A percentile compares a stretch with the other conserved stretches of the same genome.
Evolutionary conservation across 2,329 filamentous ascomycete genomes (phyloP).

Genomic region (Lasiodiplodia gonubiensis): DNA sequence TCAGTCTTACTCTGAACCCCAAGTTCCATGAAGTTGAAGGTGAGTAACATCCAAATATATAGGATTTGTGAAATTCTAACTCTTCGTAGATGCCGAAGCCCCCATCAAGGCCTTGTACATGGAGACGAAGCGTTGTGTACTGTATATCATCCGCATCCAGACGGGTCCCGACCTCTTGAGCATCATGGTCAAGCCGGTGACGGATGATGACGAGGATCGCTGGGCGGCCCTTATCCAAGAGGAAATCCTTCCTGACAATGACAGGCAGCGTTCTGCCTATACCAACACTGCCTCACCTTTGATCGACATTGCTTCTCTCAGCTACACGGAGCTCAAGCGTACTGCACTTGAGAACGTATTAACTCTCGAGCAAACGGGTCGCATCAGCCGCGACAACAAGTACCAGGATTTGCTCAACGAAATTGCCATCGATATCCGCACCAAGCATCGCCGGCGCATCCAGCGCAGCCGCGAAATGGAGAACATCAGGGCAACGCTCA

Average conservation of each 20-base stretch:
- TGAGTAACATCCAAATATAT: constrained; percentile 39
- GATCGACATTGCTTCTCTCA: constrained; percentile 86
- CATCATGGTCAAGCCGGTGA: constrained; percentile 89
- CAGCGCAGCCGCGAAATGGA: constrained; percentile 92
- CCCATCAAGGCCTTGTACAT: constrained; percentile 93
- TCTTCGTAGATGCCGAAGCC: constrained; percentile 76
- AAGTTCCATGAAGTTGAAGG: constrained; percentile 85
- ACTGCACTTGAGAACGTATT: constrained; percentile 94
- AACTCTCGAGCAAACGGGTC: constrained; percentile 81
- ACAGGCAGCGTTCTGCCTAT: constrained; percentile 80
- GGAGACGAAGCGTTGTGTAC: constrained; percentile 95
- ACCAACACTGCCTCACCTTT: constrained; percentile 59
- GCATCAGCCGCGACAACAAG: constrained; percentile 83
- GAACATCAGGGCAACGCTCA: constrained; percentile 75
- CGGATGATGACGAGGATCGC: constrained; percentile 83
- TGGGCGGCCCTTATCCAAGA: constrained; percentile 84
- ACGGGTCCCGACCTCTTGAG: constrained; percentile 91
- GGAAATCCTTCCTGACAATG: constrained; percentile 66
- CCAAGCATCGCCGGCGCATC: constrained; percentile 90
- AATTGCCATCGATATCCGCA: constrained; percentile 94
- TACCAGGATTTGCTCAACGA: constrained; percentile 99
- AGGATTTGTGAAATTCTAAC: constrained; percentile 34
- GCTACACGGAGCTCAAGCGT: constrained; percentile 89
- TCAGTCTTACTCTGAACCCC: constrained; percentile 86
- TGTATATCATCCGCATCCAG: constrained; percentile 98